Evolutionary conservation across 495 filamentous ascomycete genomes (phyloP), one percentile per base, ranked within the genome.

Genomic region (Pyrenula massariospora): DNA sequence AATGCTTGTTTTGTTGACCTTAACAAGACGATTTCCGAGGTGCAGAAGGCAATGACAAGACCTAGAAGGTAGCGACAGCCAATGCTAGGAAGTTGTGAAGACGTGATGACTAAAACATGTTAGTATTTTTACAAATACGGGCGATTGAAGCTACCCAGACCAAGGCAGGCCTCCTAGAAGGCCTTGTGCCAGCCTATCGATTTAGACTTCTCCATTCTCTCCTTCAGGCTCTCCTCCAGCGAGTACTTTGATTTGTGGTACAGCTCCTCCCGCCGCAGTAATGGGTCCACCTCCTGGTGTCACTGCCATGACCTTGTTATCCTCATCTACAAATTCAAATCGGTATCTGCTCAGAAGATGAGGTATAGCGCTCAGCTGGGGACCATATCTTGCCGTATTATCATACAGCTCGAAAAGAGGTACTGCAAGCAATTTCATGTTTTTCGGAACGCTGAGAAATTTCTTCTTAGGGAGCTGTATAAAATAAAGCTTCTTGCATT

Each of bases 401-500:
- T 97, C 93, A 73, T 96, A 98, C 20, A 98, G 80, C 72, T 98
- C 93, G 70, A 96, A 98, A 0, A 98, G 77, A 2, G 93, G 93
- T 1, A 98, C 93, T 11, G 93, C 93, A 22, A 98, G 83, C 5
- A 98, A 81, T 68, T 98, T 98, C 93, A 98, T 97, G 74, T 98
- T 98, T 78, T 98, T 98, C 1, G 93, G 93, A 19, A 97, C 94
- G 62, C 84, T 89, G 50, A 98, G 81, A n/a, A 97, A 87, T 76
- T 96, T 97, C 58, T 86, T 90, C 67, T 88, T 80, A 0, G 93
- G 93, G 20, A 98, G 72, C 70, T 95, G 87, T 53, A 98, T 95
- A 56, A 97, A 88, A 68, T 96, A 98, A 52, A 96, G 76, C 80
- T 98, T 98, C 78, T 98, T 98, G 76, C 91, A 96, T 78, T 98